phyloP scores from a whole-genome alignment of 2,329 filamentous ascomycete species.

The Microascus cirrosus region DNA sequence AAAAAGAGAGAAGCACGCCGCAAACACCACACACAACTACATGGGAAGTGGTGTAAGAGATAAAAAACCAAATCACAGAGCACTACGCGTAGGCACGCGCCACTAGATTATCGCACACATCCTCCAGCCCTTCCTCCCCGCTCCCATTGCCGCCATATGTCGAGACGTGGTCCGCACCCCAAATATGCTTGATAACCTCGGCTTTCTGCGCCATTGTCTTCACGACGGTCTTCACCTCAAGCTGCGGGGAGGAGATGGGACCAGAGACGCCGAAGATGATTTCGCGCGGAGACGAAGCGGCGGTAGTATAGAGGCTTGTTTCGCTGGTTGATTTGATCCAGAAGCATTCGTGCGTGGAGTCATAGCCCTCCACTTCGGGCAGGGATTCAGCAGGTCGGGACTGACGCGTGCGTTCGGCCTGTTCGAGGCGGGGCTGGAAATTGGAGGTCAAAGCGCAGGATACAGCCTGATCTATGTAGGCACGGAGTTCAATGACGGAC shows the following conservation, averaged over 20 bases:
- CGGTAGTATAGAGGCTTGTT: neutral
- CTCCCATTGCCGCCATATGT: neutral
- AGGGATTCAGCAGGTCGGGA: neutral
- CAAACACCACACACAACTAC: neutral
- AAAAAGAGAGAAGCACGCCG: neutral
- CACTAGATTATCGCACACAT: conserved; percentile 2
- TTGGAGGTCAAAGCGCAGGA: conserved; percentile 26
- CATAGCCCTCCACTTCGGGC: neutral
- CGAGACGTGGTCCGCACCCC: neutral
- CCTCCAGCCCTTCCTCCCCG: neutral
- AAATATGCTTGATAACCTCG: neutral
- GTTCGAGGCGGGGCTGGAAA: conserved; percentile 22
- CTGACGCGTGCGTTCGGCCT: neutral
- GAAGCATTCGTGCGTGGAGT: neutral
- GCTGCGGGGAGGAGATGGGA: neutral
- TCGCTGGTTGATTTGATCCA: conserved; percentile 1
- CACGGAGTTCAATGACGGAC: conserved; percentile 27
- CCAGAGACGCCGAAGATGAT: conserved; percentile 1
- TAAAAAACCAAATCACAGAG: neutral
- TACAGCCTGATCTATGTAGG: conserved; percentile 33
- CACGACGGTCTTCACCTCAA: conserved; percentile 1
- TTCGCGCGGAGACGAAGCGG: neutral
- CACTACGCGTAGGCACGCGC: neutral
- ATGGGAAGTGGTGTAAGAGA: neutral
- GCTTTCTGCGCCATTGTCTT: neutral